phyloP scores from a whole-genome alignment of 2,329 filamentous ascomycete genomes.

The Aspergillus neotritici region DNA sequence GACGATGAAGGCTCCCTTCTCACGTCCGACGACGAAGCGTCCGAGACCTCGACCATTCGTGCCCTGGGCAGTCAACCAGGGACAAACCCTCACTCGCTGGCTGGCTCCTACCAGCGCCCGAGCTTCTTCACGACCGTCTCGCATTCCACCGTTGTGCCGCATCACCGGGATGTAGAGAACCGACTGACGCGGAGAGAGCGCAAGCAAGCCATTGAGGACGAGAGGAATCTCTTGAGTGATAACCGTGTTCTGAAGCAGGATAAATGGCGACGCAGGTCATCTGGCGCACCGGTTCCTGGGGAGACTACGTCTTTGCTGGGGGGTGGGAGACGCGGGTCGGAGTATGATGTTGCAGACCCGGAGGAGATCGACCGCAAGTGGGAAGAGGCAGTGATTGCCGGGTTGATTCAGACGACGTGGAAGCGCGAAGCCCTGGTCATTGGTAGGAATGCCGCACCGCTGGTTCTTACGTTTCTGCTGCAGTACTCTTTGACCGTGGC shows the following conservation, averaged over 20 bases:
- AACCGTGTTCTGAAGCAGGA: slow-evolving; percentile 48
- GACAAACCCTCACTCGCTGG: slow-evolving; percentile 46
- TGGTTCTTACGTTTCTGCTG: slow-evolving; percentile 68
- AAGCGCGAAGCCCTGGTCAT: slow-evolving; percentile 81
- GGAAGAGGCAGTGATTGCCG: slow-evolving; percentile 76
- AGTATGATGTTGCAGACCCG: slow-evolving; percentile 45
- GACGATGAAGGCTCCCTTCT: slow-evolving; percentile 46
- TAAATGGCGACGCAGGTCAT: slow-evolving; percentile 9
- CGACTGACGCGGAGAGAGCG: slow-evolving; percentile 49
- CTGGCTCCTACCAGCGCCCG: slow-evolving; percentile 67
- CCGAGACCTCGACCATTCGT: slow-evolving; percentile 38
- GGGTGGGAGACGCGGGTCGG: slow-evolving; percentile 37
- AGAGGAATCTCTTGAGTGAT: slow-evolving; percentile 54
- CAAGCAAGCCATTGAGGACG: slow-evolving; percentile 51
- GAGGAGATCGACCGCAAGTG: slow-evolving; percentile 66
- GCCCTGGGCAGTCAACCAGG: slow-evolving; percentile 35
- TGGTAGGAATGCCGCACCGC: slow-evolving; percentile 61
- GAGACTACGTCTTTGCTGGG: slow-evolving; percentile 49
- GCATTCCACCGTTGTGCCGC: slow-evolving; percentile 62
- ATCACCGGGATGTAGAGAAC: slow-evolving; percentile 34
- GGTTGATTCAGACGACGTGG: slow-evolving; percentile 85
- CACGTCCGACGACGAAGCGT: slow-evolving; percentile 36
- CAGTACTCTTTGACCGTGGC: slow-evolving; percentile 82
- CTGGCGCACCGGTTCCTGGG: slow-evolving; percentile 15
- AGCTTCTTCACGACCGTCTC: slow-evolving; percentile 69